Base-by-base conservation (phyloP, 495 filamentous ascomycete genomes). In the Astrocystis sublimbata region DNA sequence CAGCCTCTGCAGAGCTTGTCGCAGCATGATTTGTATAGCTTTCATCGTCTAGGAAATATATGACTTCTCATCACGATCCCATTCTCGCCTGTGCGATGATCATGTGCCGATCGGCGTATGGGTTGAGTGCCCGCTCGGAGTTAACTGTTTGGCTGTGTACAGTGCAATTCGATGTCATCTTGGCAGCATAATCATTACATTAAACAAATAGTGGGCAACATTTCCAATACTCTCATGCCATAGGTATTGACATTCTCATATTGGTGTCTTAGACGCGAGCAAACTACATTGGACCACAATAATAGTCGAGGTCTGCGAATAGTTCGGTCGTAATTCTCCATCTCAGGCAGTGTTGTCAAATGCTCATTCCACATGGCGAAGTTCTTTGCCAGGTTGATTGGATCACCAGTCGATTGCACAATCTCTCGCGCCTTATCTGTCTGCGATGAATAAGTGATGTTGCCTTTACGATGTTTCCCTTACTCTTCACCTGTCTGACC, bases 401-500 rank as follows among this genome's bases (percentile, higher is more conserved):
- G 15, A 19, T 62, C 46, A 24, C 35, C n/a, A 6, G 42, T n/a
- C 36, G 33, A 43, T 31, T 51, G 46, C n/a, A 6, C 24, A 10
- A 9, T 45, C 15, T 21, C 46, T 9, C 10, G 31, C 31, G 46
- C 12, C 6, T 45, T 15, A 40, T 45, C 19, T 12, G 28, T 35
- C 7, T 41, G 28, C 8, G 7, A n/a, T 28, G 46, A 5, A 28
- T 38, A 19, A 40, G 30, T n/a, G 33, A 30, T 49, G 26, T 28
- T 41, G 12, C 58, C n/a, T 85, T 87, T 67, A 70, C 81, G 17
- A 76, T 81, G 59, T 41, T 84, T 7, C 72, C 76, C 9, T 38
- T 83, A 23, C 52, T 82, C 9, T 52, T 83, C 13, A 70, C 75
- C 4, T 75, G 75, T 41, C 50, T 75, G 10, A 72, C 76, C 1